These are phyloP conservation scores for Groenewaldozyma sp. DNA, from an alignment of 1,139 yeast species.

Conservation along the genomic window DNA sequence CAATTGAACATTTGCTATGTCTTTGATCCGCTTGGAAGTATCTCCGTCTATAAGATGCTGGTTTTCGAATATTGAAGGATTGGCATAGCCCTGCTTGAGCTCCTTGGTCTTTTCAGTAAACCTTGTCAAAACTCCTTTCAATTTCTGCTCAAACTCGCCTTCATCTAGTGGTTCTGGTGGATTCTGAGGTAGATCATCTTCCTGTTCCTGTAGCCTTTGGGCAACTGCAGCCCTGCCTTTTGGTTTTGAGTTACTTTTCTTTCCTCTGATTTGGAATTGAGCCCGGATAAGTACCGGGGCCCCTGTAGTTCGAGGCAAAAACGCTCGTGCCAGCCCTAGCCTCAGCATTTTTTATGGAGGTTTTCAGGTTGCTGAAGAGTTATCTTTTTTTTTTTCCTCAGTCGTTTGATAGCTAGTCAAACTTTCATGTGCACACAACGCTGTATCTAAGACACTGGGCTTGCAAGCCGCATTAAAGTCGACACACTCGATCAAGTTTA, in stretches of 20 bases:
- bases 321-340: too few relatives aligned
- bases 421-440: too few relatives aligned
- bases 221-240: neutral
- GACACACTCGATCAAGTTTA: too few relatives aligned
- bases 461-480: too few relatives aligned
- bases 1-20: conserved; percentile 65
- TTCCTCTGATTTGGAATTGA: neutral
- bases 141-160: conserved; percentile 36
- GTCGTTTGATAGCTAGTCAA: too few relatives aligned
- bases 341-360: too few relatives aligned
- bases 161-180: neutral
- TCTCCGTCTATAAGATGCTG: conserved; percentile 46
- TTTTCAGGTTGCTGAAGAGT: too few relatives aligned
- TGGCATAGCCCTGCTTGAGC: conserved; percentile 57
- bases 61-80: conserved; percentile 56
- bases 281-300: neutral
- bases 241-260: neutral
- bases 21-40: conserved; percentile 42
- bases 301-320: neutral
- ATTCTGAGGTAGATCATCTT: neutral
- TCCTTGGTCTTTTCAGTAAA: conserved; percentile 52
- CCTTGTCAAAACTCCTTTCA: conserved; percentile 41
- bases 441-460: too few relatives aligned
- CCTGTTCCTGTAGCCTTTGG: too few relatives aligned
- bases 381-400: too few relatives aligned